phyloP scores from a whole-genome alignment of 2,329 filamentous ascomycete genomes.

The Monilinia fructigena region DNA sequence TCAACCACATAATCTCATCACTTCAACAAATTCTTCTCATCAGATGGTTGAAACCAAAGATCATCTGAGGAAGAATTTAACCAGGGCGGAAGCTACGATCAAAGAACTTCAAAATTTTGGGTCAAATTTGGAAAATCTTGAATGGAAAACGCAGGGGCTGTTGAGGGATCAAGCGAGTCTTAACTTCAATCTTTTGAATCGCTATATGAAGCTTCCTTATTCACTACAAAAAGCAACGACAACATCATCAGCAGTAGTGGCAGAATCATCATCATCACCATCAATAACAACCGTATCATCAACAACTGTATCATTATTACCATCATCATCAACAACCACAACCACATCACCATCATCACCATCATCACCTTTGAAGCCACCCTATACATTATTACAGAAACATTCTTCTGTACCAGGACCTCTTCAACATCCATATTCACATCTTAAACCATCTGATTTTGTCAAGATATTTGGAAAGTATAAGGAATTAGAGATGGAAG shows the following conservation, averaged over 20 bases:
- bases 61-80: neutral
- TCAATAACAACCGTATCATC: too few species aligned
- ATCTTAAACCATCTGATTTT: neutral
- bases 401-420: neutral
- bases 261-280: too few species aligned
- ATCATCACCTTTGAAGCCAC: neutral
- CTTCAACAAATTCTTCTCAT: neutral
- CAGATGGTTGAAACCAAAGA: neutral
- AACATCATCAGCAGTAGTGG: too few species aligned
- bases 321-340: too few species aligned
- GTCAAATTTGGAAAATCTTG: neutral
- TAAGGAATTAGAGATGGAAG: neutral
- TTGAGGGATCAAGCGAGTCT: constrained; percentile 6
- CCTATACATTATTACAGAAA: neutral
- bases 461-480: neutral
- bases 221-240: neutral
- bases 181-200: neutral
- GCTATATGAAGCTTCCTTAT: neutral
- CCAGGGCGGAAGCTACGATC: neutral
- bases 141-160: neutral
- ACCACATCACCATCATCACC: neutral
- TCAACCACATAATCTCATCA: neutral
- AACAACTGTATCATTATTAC: neutral
- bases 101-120: neutral
- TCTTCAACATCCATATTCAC: neutral